A percentile compares a stretch with the other conserved stretches of the same genome.
Evolutionary conservation across 345 rosid genomes (phyloP).

Genomic region (Mangifera indica): DNA sequence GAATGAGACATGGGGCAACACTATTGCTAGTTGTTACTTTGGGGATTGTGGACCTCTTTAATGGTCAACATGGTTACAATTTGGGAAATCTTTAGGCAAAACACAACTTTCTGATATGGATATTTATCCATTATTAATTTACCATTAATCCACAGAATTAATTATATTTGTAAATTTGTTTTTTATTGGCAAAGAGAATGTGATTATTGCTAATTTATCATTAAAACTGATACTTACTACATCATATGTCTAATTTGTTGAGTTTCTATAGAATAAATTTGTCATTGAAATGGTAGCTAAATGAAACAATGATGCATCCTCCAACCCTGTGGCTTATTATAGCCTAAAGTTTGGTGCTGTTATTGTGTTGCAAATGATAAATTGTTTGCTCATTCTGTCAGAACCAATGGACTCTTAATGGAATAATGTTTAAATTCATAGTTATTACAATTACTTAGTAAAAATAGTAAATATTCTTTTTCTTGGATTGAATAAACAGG

Average conservation of each 20-base stretch:
- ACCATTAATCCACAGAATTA: background rate
- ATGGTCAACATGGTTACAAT: background rate
- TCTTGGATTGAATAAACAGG: constrained; percentile 17
- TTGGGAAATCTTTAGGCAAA: background rate
- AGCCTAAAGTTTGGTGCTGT: background rate
- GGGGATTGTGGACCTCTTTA: background rate
- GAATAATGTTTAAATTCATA: background rate
- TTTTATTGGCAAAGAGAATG: background rate
- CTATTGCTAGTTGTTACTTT: background rate
- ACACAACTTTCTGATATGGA: background rate
- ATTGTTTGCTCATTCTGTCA: background rate
- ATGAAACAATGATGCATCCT: background rate
- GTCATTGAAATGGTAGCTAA: background rate
- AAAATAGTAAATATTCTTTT: background rate
- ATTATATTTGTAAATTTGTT: background rate
- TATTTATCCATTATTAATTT: background rate
- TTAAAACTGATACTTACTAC: background rate
- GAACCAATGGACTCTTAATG: background rate
- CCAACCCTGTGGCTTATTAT: too few species aligned
- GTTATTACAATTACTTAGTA: background rate
- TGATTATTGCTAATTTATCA: background rate
- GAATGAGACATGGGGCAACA: background rate
- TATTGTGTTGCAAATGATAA: background rate
- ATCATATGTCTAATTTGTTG: background rate
- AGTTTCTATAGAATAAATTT: background rate